phyloP scores from a whole-genome alignment of 140 eudicot species.

The Anethum foeniculum region DNA sequence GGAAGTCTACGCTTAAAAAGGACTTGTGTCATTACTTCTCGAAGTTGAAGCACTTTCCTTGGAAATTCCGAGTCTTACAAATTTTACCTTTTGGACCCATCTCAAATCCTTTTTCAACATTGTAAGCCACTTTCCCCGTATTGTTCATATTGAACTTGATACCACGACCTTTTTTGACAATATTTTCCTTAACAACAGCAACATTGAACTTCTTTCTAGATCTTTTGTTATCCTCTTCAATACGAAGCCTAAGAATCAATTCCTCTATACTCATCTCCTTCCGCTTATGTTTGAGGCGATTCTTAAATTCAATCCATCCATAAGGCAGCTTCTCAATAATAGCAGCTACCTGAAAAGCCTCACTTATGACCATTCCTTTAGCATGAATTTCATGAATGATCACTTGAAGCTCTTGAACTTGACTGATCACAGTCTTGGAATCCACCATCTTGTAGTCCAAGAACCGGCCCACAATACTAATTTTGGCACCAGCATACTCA shows the following conservation, averaged over 20 bases:
- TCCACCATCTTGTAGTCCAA: slow-evolving; percentile 4
- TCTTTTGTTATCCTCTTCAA: not conserved
- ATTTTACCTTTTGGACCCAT: not conserved
- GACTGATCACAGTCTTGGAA: not conserved
- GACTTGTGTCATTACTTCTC: not conserved
- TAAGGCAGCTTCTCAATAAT: not conserved
- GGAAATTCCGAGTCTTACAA: not conserved
- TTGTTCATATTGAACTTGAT: not conserved
- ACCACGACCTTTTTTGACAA: not conserved
- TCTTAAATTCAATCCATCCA: not conserved
- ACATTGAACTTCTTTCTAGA: not conserved
- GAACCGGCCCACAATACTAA: not conserved
- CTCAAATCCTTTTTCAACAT: not conserved
- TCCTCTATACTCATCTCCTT: not conserved
- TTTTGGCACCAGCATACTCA: not conserved
- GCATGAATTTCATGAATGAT: not conserved
- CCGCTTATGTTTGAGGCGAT: not conserved
- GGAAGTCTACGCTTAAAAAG: not conserved
- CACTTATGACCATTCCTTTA: not conserved
- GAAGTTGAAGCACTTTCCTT: not conserved
- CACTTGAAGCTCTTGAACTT: not conserved
- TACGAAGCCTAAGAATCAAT: not conserved
- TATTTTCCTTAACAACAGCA: not conserved
- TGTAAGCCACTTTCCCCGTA: not conserved
- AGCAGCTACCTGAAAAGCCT: not conserved